Evolutionary conservation across 176 grass and related monocot species (phyloP), one percentile per base, ranked within the genome.

Genomic region (Lolium multiflorum): DNA sequence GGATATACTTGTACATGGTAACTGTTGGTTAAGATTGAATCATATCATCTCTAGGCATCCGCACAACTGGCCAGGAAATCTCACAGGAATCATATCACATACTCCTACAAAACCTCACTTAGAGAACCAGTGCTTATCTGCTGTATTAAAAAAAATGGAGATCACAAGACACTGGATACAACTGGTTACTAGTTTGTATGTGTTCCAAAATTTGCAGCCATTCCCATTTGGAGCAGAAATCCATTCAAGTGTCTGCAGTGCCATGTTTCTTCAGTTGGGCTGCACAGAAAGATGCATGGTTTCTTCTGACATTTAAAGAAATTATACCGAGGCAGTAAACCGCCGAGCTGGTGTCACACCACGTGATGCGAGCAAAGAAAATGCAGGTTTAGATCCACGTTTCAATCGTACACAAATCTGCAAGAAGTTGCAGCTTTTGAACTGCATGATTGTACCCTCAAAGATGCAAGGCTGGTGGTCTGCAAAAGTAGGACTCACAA

Each of bases 381-480:
- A 1, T 8, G 59, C 26, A 35, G 6, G 14, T 17, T 37, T 9
- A 8, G 5, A 13, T 31, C 5, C 26, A 35, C 58, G 2, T 61
- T 68, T 9, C 31, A 39, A 39, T 69, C 31, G 3, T 69, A 39
- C 66, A 69, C 66, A 69, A 41, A 39, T 41, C 66, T 10, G 22
- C 3, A 28, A 17, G n/a, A 75, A 10, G 22, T 51, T 75, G 47
- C 72, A 75, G 72, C 72, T 52, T 75, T 87, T 84, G 59, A 62
- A 59, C 81, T 80, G 81, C 72, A 91, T 87, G 51, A 91, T 90
- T 87, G 89, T 43, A 84, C 69, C 24, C 51, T 5, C 85, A 71
- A 84, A 62, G 76, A 74, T 47, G 78, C n/a, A 91, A 75, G 58
- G 11, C 15, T 71, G 74, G 85, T 87, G 85, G 76, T 44, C 72